These are phyloP conservation scores for Aspergillus funiculosus DNA, from an alignment of 495 filamentous ascomycete species.

Conservation along the genomic window DNA sequence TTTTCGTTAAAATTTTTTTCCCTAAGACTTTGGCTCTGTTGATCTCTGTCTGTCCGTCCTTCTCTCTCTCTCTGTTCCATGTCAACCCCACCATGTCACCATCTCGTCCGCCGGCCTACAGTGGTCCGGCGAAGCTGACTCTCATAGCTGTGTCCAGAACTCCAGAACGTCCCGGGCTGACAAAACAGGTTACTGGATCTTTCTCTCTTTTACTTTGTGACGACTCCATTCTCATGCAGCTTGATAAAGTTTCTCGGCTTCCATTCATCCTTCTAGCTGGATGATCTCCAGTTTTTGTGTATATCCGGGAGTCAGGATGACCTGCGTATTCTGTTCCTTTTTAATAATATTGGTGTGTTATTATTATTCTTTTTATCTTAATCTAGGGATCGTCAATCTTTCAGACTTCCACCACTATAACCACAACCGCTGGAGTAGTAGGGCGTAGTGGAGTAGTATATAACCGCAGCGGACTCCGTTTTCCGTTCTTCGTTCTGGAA, in stretches of 20 bases:
- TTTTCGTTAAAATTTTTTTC: neutral
- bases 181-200: conserved; percentile 16
- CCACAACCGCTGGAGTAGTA: conserved; percentile 5
- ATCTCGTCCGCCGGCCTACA: conserved; percentile 33
- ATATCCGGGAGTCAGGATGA: neutral
- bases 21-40: too few species aligned
- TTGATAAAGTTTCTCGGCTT: conserved; percentile 6
- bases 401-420: too few species aligned
- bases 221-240: conserved; percentile 4
- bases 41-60: too few species aligned
- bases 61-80: neutral
- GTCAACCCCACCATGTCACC: conserved; percentile 18
- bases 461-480: neutral
- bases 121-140: conserved; percentile 30
- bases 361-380: too few species aligned
- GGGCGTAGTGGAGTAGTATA: neutral
- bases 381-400: too few species aligned
- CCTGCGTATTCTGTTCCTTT: neutral
- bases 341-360: too few species aligned
- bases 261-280: neutral
- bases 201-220: conserved; percentile 7
- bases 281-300: neutral
- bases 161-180: conserved; percentile 20
- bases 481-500: conserved; percentile 4
- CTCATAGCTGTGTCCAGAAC: conserved; percentile 8